Evolutionary conservation across 345 rosid species (phyloP), one percentile per base, ranked within the genome.

Genomic region (Geranium brycei): DNA sequence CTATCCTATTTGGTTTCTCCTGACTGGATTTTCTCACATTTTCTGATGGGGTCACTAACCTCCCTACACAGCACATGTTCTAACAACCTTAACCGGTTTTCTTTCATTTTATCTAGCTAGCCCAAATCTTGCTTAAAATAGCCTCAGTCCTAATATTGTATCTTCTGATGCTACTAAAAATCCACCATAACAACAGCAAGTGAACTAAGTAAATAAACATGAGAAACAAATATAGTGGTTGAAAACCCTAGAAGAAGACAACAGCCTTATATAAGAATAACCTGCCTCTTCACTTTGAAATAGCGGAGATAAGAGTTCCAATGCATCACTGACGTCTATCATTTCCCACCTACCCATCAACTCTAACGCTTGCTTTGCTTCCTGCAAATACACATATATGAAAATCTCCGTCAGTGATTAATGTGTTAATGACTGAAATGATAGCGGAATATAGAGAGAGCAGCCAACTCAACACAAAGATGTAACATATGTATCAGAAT

Each of bases 241-340:
- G 53, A 47, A 11, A 4, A 63, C 31, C 35, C 55, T 59, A 18
- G 57, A 31, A 59, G 8, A 65, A 35, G 59, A 66, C 61, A 62
- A 10, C 23, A 38, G 31, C 40, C 62, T 58, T 69, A 57, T 64
- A 65, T 68, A 59, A 40, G n/a, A 13, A 55, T 38, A 38, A 35
- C 77, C 65, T 77, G 87, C 99, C 95, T 90, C 99, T 82, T 90
- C 99, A 67, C 95, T 87, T 75, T 88, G 96, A 80, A 93, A 90
- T 19, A 88, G 79, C 62, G 99, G 97, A 19, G 99, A 93, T 60
- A 93, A 79, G 72, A 93, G 92, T 76, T 93, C 99, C 80, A 93
- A 63, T 19, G 98, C 99, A 80, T 93, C 97, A 61, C 81, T 82
- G 41, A 88, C 96, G 77, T 93, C 97, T 77, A 93, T 90, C 72